phyloP scores from a whole-genome alignment of 768 basidiomycete species.

The Pulveroboletus sp. region DNA sequence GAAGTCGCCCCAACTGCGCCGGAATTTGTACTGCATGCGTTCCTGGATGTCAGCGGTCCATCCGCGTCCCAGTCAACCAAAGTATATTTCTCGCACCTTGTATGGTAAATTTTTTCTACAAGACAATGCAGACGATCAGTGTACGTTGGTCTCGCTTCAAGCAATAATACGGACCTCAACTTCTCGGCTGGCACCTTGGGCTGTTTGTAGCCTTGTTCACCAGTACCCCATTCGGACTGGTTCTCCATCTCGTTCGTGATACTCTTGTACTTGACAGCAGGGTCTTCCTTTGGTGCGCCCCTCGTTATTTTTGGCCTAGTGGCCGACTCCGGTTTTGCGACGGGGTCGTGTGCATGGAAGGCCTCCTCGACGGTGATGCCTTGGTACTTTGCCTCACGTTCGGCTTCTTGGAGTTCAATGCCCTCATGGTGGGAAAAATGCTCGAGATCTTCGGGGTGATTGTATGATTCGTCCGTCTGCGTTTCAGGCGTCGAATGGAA shows the following conservation, averaged over 20 bases:
- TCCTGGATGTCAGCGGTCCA: constrained; percentile 47
- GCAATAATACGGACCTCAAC: constrained; percentile 50
- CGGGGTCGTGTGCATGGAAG: constrained; percentile 45
- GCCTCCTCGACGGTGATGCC: constrained; percentile 77
- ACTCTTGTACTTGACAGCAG: constrained; percentile 52
- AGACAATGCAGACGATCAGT: constrained; percentile 2
- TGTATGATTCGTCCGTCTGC: constrained; percentile 93
- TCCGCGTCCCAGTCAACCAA: constrained; percentile 15
- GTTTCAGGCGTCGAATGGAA: constrained; percentile 97
- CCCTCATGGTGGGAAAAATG: constrained; percentile 86
- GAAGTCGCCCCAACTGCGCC: constrained; percentile 84
- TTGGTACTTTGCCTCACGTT: constrained; percentile 78
- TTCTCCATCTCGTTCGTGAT: constrained; percentile 48
- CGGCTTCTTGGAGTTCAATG: constrained; percentile 82
- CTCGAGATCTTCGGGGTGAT: constrained; percentile 87
- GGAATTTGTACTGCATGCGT: constrained; percentile 85
- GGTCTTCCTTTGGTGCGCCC: constrained; percentile 61
- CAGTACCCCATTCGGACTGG: constrained; percentile 68
- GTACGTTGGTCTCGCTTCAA: background rate
- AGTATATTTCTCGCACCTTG: constrained; percentile 53
- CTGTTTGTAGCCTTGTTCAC: constrained; percentile 63
- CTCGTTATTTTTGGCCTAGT: constrained; percentile 53
- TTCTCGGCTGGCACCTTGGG: constrained; percentile 74
- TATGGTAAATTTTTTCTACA: constrained; percentile 76
- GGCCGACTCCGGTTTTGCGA: constrained; percentile 14